Evolutionary conservation across 2,329 filamentous ascomycete species (phyloP).

Genomic region (Botrytis paeoniae): DNA sequence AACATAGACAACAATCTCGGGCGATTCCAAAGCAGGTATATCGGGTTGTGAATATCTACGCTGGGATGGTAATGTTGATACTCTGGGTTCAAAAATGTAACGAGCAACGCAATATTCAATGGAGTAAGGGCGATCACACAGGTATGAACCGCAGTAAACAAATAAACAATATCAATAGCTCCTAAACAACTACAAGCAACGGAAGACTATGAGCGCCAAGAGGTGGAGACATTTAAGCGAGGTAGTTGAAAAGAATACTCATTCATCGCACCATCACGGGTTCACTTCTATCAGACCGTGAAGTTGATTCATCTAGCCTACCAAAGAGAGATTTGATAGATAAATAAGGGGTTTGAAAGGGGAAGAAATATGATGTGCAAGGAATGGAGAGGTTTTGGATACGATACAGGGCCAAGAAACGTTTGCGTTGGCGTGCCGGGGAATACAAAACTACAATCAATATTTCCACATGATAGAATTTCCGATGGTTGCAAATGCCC

Average conservation of each 20-base stretch:
- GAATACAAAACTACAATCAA: neutral
- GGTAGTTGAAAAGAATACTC: neutral
- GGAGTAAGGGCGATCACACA: no score
- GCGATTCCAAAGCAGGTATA: fast-evolving
- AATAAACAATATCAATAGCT: fast-evolving
- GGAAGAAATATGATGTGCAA: neutral
- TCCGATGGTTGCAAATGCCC: fast-evolving
- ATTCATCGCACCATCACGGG: neutral
- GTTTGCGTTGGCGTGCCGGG: fast-evolving
- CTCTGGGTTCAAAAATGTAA: neutral
- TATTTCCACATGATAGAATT: neutral
- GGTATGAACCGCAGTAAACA: no score
- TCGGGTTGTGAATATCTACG: neutral
- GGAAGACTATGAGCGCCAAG: neutral
- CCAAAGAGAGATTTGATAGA: no score
- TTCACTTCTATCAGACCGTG: neutral
- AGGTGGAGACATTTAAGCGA: neutral
- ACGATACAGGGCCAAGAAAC: neutral
- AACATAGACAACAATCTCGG: fast-evolving
- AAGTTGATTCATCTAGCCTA: no score
- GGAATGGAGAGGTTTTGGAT: fast-evolving
- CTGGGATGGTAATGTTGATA: neutral
- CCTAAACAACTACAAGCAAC: neutral
- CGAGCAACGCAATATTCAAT: fast-evolving
- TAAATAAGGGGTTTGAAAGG: fast-evolving